phyloP scores from a whole-genome alignment of 2,329 filamentous ascomycete species.

The Botrytis byssoidea region DNA sequence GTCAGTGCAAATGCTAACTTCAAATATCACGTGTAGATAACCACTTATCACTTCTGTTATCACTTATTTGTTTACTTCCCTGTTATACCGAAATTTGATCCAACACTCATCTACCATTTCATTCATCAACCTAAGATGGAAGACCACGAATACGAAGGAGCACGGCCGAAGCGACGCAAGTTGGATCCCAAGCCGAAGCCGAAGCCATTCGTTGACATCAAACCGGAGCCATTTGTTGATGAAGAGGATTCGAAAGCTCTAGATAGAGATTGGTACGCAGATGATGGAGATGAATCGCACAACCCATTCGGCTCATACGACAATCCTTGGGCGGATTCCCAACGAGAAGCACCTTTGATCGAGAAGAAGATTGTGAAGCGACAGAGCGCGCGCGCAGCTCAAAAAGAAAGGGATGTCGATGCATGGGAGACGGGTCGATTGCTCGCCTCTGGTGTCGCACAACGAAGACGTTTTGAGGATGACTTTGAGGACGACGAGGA shows the following conservation, averaged over 20 bases:
- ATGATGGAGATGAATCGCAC: conserved; percentile 88
- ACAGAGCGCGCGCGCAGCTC: conserved; percentile 71
- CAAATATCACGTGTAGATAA: neutral
- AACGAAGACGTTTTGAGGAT: conserved; percentile 74
- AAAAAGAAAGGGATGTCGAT: conserved; percentile 92
- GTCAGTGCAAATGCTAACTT: neutral
- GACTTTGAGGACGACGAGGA: conserved; percentile 93
- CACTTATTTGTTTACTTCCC: neutral
- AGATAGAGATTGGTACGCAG: conserved; percentile 90
- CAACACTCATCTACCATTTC: neutral
- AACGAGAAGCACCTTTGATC: conserved; percentile 70
- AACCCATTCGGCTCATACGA: conserved; percentile 83
- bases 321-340: conserved; percentile 65
- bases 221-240: conserved; percentile 57
- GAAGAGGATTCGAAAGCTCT: conserved; percentile 72
- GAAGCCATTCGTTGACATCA: conserved; percentile 50
- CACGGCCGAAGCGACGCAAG: conserved; percentile 63
- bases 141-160: conserved; percentile 40
- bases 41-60: neutral
- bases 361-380: conserved; percentile 77
- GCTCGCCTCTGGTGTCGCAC: conserved; percentile 93
- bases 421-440: conserved; percentile 99
- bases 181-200: conserved; percentile 57
- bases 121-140: conserved; percentile 37
- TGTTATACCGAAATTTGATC: neutral